These are phyloP conservation scores for Puccinia triticina DNA, from an alignment of 1,284 basidiomycete genomes.

Conservation along the genomic window DNA sequence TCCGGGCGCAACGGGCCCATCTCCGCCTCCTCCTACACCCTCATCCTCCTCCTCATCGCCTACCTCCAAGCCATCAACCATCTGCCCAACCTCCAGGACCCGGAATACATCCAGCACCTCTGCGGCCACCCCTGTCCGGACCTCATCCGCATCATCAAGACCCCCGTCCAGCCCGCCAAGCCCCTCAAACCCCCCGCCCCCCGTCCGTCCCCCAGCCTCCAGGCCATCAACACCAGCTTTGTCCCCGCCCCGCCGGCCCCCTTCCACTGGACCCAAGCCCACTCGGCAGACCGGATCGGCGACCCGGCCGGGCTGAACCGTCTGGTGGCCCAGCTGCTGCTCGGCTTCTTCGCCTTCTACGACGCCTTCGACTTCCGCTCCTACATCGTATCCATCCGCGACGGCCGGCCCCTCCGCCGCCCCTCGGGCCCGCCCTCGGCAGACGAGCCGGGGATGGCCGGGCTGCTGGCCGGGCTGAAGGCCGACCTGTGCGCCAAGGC, in stretches of 20 bases:
- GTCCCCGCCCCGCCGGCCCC: background rate
- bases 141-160: background rate
- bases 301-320: background rate
- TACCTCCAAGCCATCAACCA: conserved; percentile 37
- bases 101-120: background rate
- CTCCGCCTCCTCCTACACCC: conserved; percentile 30
- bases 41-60: conserved; percentile 36
- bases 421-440: background rate
- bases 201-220: background rate
- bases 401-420: conserved; percentile 9
- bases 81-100: conserved; percentile 45
- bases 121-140: background rate
- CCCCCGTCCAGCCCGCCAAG: background rate
- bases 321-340: background rate
- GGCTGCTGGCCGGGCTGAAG: background rate
- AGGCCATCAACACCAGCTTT: conserved; percentile 10
- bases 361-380: conserved; percentile 1
- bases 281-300: background rate
- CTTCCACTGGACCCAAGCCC: background rate
- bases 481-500: background rate
- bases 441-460: background rate
- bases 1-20: conserved; percentile 30
- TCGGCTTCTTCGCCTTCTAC: conserved; percentile 33
- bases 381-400: conserved; percentile 8
- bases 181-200: background rate